Evolutionary conservation across 2,329 filamentous ascomycete species (phyloP), one percentile per base, ranked within the genome.

Genomic region (Xenoacremonium recifei): DNA sequence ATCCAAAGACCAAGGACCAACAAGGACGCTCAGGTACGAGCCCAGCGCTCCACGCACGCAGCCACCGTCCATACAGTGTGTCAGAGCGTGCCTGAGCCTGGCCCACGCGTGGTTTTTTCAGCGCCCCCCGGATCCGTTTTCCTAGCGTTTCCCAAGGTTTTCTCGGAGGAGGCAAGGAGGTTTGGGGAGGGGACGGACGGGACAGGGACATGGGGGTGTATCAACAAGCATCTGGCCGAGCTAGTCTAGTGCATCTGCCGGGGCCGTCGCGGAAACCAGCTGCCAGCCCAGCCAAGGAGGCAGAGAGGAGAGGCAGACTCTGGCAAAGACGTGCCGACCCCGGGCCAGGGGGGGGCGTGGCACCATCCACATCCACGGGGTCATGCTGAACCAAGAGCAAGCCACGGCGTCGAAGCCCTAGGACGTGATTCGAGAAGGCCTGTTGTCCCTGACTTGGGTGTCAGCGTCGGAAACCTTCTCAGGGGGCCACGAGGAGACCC

Each of bases 41-140:
- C n/a, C n/a, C n/a, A n/a, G n/a, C n/a, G n/a, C n/a, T n/a, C n/a
- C n/a, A n/a, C n/a, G n/a, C n/a, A n/a, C 15, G 6, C 30, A 32
- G 30, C 9, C 15, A 32, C 32, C 35, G 20, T 15, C 6, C 29
- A 31, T 9, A n/a, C n/a, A n/a, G 29, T 15, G 12, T 9, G 23
- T 9, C 29, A 43, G 39, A 39, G 40, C 47, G 33, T 37, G 44
- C 40, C 45, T 35, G 47, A 35, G 41, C 31, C 34, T 40, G 36
- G 39, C 49, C n/a, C 32, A 42, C 52, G 51, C 51, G 51, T 55
- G 49, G 47, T 53, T 55, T 55, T 45, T 49, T 23, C 27, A 38
- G 44, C 31, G 44, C 36, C 23, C 36, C 21, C 10, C 27, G 39
- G 40, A 36, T 33, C 42, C 27, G 36, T 48, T 46, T 48, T 44